Base-by-base conservation (phyloP, 2,329 filamentous ascomycete genomes). In the Neofusicoccum sp. region DNA sequence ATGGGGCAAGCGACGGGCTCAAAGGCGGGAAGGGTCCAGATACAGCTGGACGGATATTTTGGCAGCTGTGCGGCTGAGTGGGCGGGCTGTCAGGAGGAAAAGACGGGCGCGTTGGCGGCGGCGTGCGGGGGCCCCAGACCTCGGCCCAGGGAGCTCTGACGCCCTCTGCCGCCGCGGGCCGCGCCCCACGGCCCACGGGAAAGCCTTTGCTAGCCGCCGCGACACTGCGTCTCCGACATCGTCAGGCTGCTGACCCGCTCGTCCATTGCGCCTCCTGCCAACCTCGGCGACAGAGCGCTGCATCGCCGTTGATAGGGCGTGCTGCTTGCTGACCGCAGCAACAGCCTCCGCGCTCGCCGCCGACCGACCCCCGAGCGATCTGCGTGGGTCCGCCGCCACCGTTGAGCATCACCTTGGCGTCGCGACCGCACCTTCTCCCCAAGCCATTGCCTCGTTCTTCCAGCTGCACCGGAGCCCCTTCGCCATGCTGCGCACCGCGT, bases 401-500 rank as follows among this genome's bases (percentile, higher is more conserved):
- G 34, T 54, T 31, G 20, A 54, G 16, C 34, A 24, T 54, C 36
- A 31, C 36, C 49, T 41, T 41, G 30, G 7, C 36, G 26, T 28
- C 34, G n/a, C 24, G 3, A 8, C 33, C 24, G 12, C 49, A n/a
- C 40, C 31, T 30, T 24, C 49, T 7, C 24, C 20, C n/a, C 9
- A 4, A 14, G n/a, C 14, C 7, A 7, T 14, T 16, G 24, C n/a
- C 31, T 3, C 8, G 16, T 20, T 8, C 4, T 51, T 20, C 6
- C 16, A 14, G 30, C n/a, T 14, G 9, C 8, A n/a, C 14, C 3
- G 33, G 28, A 38, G 4, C 24, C 6, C 11, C 36, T 34, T 6
- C 44, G 31, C 24, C 57, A 77, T 77, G 75, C 63, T 77, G 38
- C 73, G 75, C 58, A 74, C 70, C 61, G 67, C 70, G 41, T 68